Evolutionary conservation across 2,329 filamentous ascomycete species (phyloP).

Genomic region (Aotearoamyces nothofagi): DNA sequence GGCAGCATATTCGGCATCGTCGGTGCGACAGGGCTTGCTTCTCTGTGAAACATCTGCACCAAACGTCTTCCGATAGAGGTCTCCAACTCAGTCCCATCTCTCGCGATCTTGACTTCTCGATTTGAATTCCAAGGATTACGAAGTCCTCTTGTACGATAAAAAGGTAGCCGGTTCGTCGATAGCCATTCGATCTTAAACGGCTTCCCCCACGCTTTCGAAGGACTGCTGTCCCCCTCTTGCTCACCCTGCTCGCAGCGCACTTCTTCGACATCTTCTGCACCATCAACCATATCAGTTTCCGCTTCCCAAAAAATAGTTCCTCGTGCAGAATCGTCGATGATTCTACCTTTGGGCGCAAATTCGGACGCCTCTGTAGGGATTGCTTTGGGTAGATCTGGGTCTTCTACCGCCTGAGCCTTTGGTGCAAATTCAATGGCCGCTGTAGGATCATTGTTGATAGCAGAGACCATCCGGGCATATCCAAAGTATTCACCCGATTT

Average conservation of each 20-base stretch:
- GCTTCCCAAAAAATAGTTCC: constrained; percentile 97
- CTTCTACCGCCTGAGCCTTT: constrained; percentile 40
- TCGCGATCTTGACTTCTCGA: constrained; percentile 86
- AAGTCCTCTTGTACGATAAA: constrained; percentile 75
- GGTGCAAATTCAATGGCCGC: constrained; percentile 56
- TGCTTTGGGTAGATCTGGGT: constrained; percentile 58
- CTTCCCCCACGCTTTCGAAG: constrained; percentile 57
- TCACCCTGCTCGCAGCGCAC: constrained; percentile 32
- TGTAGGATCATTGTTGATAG: constrained; percentile 63
- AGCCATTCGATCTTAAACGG: constrained; percentile 88
- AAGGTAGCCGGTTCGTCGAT: constrained; percentile 68
- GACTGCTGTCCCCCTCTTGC: constrained; percentile 20
- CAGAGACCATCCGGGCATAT: constrained; percentile 78
- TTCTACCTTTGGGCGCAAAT: constrained; percentile 64
- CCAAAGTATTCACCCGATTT: constrained; percentile 97
- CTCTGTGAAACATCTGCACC: constrained; percentile 62
- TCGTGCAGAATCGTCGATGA: constrained; percentile 85
- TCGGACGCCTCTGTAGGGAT: constrained; percentile 68
- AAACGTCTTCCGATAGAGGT: constrained; percentile 64
- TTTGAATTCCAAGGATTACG: constrained; percentile 94
- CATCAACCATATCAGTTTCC: constrained; percentile 39
- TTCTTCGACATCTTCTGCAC: constrained; percentile 24
- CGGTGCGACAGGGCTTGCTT: constrained; percentile 14
- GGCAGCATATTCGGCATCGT: constrained; percentile 7
- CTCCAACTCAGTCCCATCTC: constrained; percentile 88